phyloP scores from a whole-genome alignment of 257 asterid genomes.

The Lithospermum erythrorhizon region DNA sequence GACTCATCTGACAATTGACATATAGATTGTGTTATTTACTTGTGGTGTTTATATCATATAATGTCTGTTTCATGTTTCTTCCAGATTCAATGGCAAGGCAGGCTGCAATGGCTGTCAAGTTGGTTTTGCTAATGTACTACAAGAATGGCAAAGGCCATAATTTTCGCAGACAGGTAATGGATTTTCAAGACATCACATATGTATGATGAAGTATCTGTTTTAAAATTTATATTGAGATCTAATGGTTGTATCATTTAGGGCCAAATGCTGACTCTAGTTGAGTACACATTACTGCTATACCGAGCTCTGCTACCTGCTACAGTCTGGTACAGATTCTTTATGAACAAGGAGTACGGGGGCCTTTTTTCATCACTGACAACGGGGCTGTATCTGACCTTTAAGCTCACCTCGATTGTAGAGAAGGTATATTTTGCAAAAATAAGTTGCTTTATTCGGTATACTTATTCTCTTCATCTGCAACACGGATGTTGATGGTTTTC shows the following conservation, averaged over 20 bases:
- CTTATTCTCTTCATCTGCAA: background rate
- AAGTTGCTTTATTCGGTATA: background rate
- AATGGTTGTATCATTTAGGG: conserved; percentile 32
- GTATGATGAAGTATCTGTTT: background rate
- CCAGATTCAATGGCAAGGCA: conserved; percentile 58
- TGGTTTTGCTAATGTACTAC: conserved; percentile 47
- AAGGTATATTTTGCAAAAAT: conserved; percentile 26
- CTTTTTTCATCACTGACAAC: conserved; percentile 60
- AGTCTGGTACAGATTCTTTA: conserved; percentile 71
- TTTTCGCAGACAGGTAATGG: conserved; percentile 57
- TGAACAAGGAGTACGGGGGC: conserved; percentile 61
- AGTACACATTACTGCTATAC: conserved; percentile 53
- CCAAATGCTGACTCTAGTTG: conserved; percentile 68
- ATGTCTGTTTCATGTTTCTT: conserved; percentile 10
- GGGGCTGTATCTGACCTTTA: conserved; percentile 61
- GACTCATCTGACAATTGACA: background rate
- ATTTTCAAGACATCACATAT: conserved; percentile 2
- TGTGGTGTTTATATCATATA: background rate
- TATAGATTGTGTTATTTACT: background rate
- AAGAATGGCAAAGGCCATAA: conserved; percentile 57
- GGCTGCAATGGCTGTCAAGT: conserved; percentile 55
- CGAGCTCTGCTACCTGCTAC: conserved; percentile 69
- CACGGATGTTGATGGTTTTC: background rate
- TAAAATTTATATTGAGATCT: background rate
- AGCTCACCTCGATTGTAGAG: conserved; percentile 58